A percentile compares a stretch with the other conserved stretches of the same genome.
These are phyloP conservation scores for Phytophthora syringae DNA, from an alignment of 352 stramenopile genomes.

Conservation along the genomic window DNA sequence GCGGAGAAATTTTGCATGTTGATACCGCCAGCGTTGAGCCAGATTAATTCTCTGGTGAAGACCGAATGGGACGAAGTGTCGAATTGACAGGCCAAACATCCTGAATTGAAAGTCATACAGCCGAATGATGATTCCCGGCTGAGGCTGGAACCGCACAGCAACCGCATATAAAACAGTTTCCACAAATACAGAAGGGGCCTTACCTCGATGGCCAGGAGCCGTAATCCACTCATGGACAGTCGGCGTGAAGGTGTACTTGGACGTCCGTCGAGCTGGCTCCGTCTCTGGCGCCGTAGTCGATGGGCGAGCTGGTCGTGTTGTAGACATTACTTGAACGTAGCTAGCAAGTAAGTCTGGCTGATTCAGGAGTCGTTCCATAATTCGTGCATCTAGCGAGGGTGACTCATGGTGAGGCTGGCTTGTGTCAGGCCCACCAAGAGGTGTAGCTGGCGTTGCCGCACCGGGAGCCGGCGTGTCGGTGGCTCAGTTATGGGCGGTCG, in stretches of 20 bases:
- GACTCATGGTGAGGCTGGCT: neutral
- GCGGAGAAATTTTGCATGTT: constrained; percentile 18
- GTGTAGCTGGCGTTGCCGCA: too few relatives aligned
- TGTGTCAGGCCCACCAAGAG: too few relatives aligned
- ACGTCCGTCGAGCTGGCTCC: neutral
- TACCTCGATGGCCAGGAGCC: constrained; percentile 20
- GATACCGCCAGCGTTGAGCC: constrained; percentile 3
- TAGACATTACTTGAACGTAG: neutral
- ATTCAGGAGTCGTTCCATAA: neutral
- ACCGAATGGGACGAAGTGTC: constrained; percentile 19
- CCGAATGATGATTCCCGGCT: constrained; percentile 13
- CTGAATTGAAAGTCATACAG: constrained; percentile 24
- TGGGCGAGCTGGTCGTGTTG: neutral
- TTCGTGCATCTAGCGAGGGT: neutral
- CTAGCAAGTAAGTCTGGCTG: neutral
- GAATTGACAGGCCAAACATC: constrained; percentile 12
- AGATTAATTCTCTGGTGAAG: constrained; percentile 7
- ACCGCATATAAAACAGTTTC: constrained; percentile 4
- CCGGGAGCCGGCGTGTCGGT: too few relatives aligned
- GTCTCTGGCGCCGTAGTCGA: neutral
- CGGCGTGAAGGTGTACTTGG: constrained; percentile 10
- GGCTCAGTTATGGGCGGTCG: too few relatives aligned
- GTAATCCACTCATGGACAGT: constrained; percentile 11
- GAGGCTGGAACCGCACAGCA: constrained; percentile 9
- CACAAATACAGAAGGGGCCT: constrained; percentile 9